These are phyloP conservation scores for Apiospora sp. DNA, from an alignment of 2,329 filamentous ascomycete genomes.

Conservation along the genomic window DNA sequence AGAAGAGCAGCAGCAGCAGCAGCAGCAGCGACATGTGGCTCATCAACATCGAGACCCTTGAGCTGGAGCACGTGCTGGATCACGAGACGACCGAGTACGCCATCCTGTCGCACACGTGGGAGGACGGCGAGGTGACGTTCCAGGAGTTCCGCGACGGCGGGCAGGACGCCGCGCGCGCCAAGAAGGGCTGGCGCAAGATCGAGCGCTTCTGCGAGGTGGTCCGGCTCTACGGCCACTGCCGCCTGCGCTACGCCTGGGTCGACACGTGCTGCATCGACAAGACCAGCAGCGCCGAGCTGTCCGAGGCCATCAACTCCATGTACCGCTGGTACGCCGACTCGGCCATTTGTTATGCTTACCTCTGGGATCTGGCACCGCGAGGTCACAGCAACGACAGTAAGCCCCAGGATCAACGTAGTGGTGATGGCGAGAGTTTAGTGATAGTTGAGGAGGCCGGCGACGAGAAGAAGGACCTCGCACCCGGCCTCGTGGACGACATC, in stretches of 20 bases:
- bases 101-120: slow-evolving; percentile 37
- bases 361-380: slow-evolving; percentile 17
- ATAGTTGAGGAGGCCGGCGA: not conserved
- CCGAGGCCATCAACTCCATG: slow-evolving; percentile 26
- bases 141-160: slow-evolving; percentile 20
- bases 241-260: slow-evolving; percentile 23
- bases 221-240: not conserved
- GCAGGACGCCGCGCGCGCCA: not conserved
- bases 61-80: slow-evolving; percentile 19
- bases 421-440: not conserved
- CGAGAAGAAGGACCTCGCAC: not conserved
- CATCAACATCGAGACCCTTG: slow-evolving; percentile 17
- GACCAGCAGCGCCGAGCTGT: slow-evolving; percentile 20
- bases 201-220: not conserved
- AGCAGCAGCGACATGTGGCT: slow-evolving; percentile 14
- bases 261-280: slow-evolving; percentile 26
- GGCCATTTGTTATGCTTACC: slow-evolving; percentile 12
- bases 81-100: slow-evolving; percentile 31
- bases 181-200: slow-evolving; percentile 22
- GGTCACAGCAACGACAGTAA: slow-evolving; percentile 43
- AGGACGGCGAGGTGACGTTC: slow-evolving; percentile 31
- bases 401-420: slow-evolving; percentile 34
- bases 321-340: slow-evolving; percentile 21
- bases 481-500: not conserved
- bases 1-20: not conserved